phyloP scores from a whole-genome alignment of 495 filamentous ascomycete species.

The Oidiodendron maius region DNA sequence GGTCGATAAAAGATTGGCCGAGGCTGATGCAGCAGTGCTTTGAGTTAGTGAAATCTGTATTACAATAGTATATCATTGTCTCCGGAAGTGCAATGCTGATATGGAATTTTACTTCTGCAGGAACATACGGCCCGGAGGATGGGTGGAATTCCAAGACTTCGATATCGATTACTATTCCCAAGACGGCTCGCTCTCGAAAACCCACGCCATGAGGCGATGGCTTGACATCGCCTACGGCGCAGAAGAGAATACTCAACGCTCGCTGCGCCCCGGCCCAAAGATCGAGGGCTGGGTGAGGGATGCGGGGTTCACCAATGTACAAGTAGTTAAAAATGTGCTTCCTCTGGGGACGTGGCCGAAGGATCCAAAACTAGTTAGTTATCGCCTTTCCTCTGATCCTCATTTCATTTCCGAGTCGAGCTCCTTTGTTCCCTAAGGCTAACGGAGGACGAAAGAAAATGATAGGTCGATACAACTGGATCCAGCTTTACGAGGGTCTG shows the following conservation, averaged over 20 bases:
- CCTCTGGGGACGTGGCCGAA: slow-evolving; percentile 64
- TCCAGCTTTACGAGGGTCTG: not conserved
- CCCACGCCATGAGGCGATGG: slow-evolving; percentile 45
- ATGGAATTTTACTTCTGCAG: too few relatives aligned
- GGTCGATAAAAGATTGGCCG: slow-evolving; percentile 39
- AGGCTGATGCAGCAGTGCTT: slow-evolving; percentile 21
- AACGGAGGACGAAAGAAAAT: not conserved
- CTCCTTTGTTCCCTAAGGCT: not conserved
- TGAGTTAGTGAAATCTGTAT: too few relatives aligned
- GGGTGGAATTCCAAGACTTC: slow-evolving; percentile 36
- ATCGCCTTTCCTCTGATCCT: not conserved
- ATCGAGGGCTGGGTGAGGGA: slow-evolving; percentile 42
- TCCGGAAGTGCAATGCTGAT: too few relatives aligned
- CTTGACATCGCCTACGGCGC: slow-evolving; percentile 37
- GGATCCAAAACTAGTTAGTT: slow-evolving; percentile 33
- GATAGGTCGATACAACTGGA: not conserved
- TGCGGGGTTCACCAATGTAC: slow-evolving; percentile 55
- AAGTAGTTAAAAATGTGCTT: slow-evolving; percentile 52
- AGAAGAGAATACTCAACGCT: slow-evolving; percentile 37
- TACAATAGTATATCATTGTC: not conserved
- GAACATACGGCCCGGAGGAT: slow-evolving; percentile 59
- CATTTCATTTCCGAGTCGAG: not conserved
- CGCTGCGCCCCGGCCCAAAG: slow-evolving; percentile 42
- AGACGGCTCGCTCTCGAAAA: slow-evolving; percentile 39
- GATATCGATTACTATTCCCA: slow-evolving; percentile 33